Percentiles rank a stretch among this genome's conserved stretches.
These are phyloP conservation scores for Hypoxylon sp. DNA, from an alignment of 2,329 filamentous ascomycete species.

Conservation along the genomic window DNA sequence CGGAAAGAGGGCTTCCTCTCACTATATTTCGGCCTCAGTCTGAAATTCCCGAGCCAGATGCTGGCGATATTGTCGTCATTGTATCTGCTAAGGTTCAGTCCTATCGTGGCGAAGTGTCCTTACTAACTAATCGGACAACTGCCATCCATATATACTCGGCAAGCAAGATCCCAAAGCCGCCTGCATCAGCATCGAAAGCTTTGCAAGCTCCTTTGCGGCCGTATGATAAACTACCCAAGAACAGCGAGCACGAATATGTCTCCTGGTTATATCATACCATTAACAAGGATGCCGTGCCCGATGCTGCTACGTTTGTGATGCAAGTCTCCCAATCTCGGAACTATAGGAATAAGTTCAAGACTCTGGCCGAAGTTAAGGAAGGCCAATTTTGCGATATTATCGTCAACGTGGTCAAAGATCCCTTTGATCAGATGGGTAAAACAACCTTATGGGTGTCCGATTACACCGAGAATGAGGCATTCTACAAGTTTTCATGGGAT, in stretches of 20 bases:
- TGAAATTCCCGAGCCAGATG: constrained; percentile 57
- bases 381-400: constrained; percentile 72
- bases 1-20: constrained; percentile 54
- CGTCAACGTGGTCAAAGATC: constrained; percentile 71
- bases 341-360: constrained; percentile 64
- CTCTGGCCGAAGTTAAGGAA: constrained; percentile 69
- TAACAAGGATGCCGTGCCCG: constrained; percentile 55
- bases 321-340: constrained; percentile 53
- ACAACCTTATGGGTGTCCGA: constrained; percentile 80
- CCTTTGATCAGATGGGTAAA: constrained; percentile 54
- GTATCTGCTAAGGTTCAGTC: constrained; percentile 61
- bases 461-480: constrained; percentile 75
- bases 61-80: constrained; percentile 72
- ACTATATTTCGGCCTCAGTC: constrained; percentile 67
- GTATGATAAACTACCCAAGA: constrained; percentile 29
- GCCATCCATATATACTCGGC: constrained; percentile 56
- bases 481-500: constrained; percentile 62
- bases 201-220: constrained; percentile 34
- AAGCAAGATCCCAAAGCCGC: constrained; percentile 51
- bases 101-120: constrained; percentile 47
- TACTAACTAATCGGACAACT: constrained; percentile 56
- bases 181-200: constrained; percentile 49
- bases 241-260: constrained; percentile 55
- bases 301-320: constrained; percentile 53
- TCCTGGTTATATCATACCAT: constrained; percentile 57